phyloP scores from a whole-genome alignment of 75 land plant genomes.

The Pinus taeda region DNA sequence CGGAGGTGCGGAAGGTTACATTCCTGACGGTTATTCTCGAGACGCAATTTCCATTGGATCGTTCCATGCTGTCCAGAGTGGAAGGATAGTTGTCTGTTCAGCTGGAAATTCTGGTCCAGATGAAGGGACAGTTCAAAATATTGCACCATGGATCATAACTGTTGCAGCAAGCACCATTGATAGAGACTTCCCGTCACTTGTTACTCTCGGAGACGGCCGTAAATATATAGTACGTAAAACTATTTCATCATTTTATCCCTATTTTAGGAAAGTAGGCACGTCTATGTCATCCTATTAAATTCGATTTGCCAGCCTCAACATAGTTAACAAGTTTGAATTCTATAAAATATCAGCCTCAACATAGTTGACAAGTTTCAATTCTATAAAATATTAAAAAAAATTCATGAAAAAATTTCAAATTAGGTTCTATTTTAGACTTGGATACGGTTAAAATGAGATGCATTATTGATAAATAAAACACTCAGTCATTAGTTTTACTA shows the following conservation, averaged over 20 bases:
- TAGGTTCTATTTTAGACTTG: no score
- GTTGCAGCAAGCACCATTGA: slow-evolving; percentile 54
- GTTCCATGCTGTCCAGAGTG: slow-evolving; percentile 32
- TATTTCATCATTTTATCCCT: background rate
- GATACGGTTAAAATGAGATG: no score
- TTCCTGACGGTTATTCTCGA: background rate
- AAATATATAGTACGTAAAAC: slow-evolving; percentile 8
- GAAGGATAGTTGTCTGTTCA: slow-evolving; percentile 26
- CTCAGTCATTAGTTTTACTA: no score
- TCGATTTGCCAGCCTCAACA: background rate
- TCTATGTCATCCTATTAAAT: background rate
- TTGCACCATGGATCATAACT: slow-evolving; percentile 51
- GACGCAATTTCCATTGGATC: slow-evolving; percentile 35
- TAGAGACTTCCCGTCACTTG: slow-evolving; percentile 16
- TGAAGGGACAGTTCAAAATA: slow-evolving; percentile 20
- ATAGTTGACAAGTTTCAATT: no score
- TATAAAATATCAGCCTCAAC: no score
- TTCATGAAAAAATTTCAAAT: no score
- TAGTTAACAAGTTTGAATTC: no score
- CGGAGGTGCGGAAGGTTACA: background rate
- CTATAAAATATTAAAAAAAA: no score
- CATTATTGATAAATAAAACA: no score
- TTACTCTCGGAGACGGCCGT: slow-evolving; percentile 23
- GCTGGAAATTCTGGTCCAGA: slow-evolving; percentile 53
- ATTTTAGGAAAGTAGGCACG: background rate